phyloP scores from a whole-genome alignment of 31 red algal species.

The Asparagopsis taxiformis region DNA sequence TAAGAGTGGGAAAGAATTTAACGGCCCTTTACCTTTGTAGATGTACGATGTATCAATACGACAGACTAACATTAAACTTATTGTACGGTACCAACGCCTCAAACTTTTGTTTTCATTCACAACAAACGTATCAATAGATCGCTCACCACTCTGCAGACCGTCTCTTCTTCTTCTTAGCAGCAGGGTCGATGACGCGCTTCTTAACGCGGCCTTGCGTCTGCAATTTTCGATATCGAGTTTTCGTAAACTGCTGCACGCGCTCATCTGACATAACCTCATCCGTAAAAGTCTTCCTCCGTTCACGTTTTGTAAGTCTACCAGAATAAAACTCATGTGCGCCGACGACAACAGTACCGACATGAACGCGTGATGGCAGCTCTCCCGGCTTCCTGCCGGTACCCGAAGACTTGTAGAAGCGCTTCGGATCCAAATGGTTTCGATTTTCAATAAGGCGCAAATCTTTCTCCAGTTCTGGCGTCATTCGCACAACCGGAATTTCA shows the following conservation, averaged over 20 bases:
- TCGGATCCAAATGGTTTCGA: conserved; percentile 68
- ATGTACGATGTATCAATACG: too few relatives aligned
- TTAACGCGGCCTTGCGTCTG: conserved; percentile 10
- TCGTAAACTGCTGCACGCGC: conserved; percentile 22
- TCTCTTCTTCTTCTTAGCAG: conserved; percentile 23
- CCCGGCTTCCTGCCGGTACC: conserved; percentile 47
- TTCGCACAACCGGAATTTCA: conserved; percentile 46
- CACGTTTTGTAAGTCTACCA: conserved; percentile 33
- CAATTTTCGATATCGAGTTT: conserved; percentile 18
- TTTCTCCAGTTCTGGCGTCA: conserved; percentile 38
- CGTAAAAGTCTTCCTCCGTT: conserved; percentile 40
- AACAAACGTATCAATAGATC: too few relatives aligned
- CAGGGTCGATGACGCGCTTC: conserved; percentile 55
- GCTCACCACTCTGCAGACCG: background rate
- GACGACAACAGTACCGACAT: conserved; percentile 74
- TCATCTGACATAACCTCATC: conserved; percentile 60
- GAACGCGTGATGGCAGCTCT: conserved; percentile 47
- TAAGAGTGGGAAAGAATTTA: conserved; percentile 24
- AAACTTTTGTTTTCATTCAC: too few relatives aligned
- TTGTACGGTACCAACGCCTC: too few relatives aligned
- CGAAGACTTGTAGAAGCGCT: conserved; percentile 82
- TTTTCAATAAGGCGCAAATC: conserved; percentile 71
- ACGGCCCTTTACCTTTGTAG: too few relatives aligned
- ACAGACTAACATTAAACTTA: too few relatives aligned
- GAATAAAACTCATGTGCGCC: conserved; percentile 74